Evolutionary conservation across 306 rosid genomes (phyloP).

Genomic region (Astragalus membranaceus): DNA sequence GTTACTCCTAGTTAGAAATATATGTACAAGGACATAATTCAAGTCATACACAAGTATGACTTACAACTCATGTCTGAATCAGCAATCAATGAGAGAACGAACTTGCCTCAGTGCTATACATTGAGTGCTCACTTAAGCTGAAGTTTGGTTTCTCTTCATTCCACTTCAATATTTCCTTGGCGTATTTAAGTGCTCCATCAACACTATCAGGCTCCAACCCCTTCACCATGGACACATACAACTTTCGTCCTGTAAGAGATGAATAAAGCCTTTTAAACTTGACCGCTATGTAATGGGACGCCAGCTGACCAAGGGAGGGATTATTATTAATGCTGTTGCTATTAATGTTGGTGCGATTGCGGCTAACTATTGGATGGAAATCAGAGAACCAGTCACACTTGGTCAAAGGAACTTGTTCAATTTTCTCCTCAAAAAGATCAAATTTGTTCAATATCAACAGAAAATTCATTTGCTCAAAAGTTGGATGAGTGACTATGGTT

Average conservation of each 20-base stretch:
- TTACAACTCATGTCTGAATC: slow-evolving; percentile 31
- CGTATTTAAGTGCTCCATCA: slow-evolving; percentile 77
- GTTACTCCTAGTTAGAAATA: slow-evolving; percentile 29
- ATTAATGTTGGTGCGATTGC: slow-evolving; percentile 50
- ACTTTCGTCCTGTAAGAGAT: slow-evolving; percentile 66
- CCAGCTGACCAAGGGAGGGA: slow-evolving; percentile 81
- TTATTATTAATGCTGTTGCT: slow-evolving; percentile 66
- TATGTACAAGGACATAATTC: slow-evolving; percentile 32
- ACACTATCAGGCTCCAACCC: slow-evolving; percentile 83
- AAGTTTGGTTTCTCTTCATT: slow-evolving; percentile 81
- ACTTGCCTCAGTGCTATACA: slow-evolving; percentile 74
- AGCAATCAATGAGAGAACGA: slow-evolving; percentile 57
- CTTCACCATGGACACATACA: slow-evolving; percentile 71
- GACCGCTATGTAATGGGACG: slow-evolving; percentile 70
- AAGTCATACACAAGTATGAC: slow-evolving; percentile 23
- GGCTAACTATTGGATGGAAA: slow-evolving; percentile 72
- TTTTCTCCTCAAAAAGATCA: slow-evolving; percentile 78
- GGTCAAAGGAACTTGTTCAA: slow-evolving; percentile 68
- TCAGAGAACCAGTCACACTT: slow-evolving; percentile 86
- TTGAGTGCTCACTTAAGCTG: slow-evolving; percentile 71
- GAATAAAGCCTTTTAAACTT: slow-evolving; percentile 85
- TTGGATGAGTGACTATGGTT: slow-evolving; percentile 80
- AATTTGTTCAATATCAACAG: slow-evolving; percentile 79
- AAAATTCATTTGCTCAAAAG: slow-evolving; percentile 89
- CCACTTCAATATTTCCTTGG: slow-evolving; percentile 92